phyloP scores from a whole-genome alignment of 2,329 filamentous ascomycete genomes.

The Colletotrichum plurivorum region DNA sequence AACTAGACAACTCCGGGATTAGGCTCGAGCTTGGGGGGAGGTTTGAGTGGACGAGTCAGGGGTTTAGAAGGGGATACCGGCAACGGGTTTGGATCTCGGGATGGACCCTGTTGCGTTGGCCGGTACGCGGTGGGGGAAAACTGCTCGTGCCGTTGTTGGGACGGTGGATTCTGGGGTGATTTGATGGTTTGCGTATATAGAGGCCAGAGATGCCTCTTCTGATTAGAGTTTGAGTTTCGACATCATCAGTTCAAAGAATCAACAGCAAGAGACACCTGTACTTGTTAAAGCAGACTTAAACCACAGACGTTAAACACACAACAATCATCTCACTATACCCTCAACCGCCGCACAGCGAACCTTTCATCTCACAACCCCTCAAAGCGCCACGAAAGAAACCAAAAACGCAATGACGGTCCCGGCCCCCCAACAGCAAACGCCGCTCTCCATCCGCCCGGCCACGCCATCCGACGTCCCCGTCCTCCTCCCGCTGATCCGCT shows the following conservation, averaged over 20 bases:
- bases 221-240: not conserved
- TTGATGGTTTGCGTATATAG: not conserved
- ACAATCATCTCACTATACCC: too few relatives aligned
- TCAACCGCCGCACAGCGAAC: too few relatives aligned
- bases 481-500: conserved; percentile 56
- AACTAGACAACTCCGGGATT: too few relatives aligned
- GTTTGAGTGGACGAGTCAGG: too few relatives aligned
- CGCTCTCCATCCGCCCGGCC: conserved; percentile 53
- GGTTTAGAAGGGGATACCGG: too few relatives aligned
- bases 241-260: too few relatives aligned
- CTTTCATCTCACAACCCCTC: too few relatives aligned
- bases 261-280: too few relatives aligned
- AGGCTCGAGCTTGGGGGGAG: too few relatives aligned
- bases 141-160: not conserved
- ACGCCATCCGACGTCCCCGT: conserved; percentile 48
- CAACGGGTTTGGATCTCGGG: not conserved
- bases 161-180: not conserved
- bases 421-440: not conserved
- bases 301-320: too few relatives aligned
- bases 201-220: not conserved
- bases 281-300: too few relatives aligned
- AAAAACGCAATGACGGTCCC: conserved; percentile 11
- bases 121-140: not conserved
- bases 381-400: too few relatives aligned
- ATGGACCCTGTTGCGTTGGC: not conserved